Evolutionary conservation across 2,329 filamentous ascomycete genomes (phyloP).

Genomic region (Tolypocladium tropicale): DNA sequence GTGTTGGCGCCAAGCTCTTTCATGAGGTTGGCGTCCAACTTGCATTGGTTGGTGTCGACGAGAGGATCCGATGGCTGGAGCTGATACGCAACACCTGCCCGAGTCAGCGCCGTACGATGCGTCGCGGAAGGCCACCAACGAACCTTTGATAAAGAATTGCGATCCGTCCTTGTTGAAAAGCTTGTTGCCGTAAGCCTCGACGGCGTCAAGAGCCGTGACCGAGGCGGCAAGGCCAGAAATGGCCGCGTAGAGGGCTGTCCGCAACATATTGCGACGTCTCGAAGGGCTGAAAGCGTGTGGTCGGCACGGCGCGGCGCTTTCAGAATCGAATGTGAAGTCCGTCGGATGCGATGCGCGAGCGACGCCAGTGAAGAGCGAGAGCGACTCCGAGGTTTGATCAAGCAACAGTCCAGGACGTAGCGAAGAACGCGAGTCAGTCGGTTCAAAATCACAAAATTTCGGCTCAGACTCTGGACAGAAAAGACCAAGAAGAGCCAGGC

Average conservation of each 20-base stretch:
- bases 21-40: conserved; percentile 67
- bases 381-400: background rate
- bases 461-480: background rate
- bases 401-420: background rate
- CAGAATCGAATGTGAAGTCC: background rate
- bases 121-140: background rate
- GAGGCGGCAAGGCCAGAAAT: conserved; percentile 22
- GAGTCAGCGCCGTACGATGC: background rate
- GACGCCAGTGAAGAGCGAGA: background rate
- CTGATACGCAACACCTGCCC: conserved; percentile 63
- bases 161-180: conserved; percentile 74
- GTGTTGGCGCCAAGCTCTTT: conserved; percentile 70
- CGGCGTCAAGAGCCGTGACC: conserved; percentile 32
- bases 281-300: background rate
- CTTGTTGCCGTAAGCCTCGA: conserved; percentile 60
- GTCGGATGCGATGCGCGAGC: background rate
- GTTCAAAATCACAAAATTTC: background rate
- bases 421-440: background rate
- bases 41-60: conserved; percentile 64
- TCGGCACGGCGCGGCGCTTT: background rate
- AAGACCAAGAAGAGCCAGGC: background rate
- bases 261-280: background rate
- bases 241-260: conserved; percentile 16
- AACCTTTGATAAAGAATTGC: conserved; percentile 79
- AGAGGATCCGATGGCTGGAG: conserved; percentile 60